These are phyloP conservation scores for Melastoma malabathricum DNA, from an alignment of 345 rosid species.

Conservation along the genomic window DNA sequence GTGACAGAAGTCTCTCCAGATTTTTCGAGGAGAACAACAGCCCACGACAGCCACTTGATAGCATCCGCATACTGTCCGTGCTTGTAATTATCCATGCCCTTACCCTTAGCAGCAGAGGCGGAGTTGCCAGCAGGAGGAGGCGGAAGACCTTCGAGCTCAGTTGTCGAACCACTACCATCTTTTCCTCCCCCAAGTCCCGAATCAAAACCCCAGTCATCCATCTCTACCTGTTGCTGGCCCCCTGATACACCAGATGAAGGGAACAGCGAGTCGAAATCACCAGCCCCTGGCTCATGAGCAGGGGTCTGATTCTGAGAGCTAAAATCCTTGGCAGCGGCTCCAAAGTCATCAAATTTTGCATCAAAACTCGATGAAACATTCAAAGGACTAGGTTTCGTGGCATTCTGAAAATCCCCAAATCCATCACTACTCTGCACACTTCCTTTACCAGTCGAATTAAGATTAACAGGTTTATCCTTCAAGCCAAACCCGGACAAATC, in stretches of 20 bases:
- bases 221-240: conserved; percentile 33
- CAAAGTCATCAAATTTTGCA: conserved; percentile 35
- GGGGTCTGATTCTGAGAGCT: conserved; percentile 32
- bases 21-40: conserved; percentile 72
- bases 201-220: conserved; percentile 78
- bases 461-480: conserved; percentile 38
- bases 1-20: conserved; percentile 37
- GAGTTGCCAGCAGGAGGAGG: conserved; percentile 87
- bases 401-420: conserved; percentile 59
- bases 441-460: conserved; percentile 36
- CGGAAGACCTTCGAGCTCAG: conserved; percentile 94
- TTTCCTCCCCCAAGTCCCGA: conserved; percentile 52
- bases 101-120: conserved; percentile 62
- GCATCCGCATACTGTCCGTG: conserved; percentile 96
- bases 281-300: conserved; percentile 23
- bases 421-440: conserved; percentile 16
- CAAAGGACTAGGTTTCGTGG: conserved; percentile 26
- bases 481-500: conserved; percentile 59
- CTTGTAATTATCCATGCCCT: conserved; percentile 77
- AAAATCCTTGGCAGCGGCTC: conserved; percentile 28
- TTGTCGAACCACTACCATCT: conserved; percentile 40
- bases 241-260: conserved; percentile 25
- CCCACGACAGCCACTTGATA: conserved; percentile 98
- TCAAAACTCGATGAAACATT: conserved; percentile 25
- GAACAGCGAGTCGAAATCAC: conserved; percentile 58